Conservation (phyloP, 2,329 filamentous ascomycete genomes). For the Onygenales sp. region DNA sequence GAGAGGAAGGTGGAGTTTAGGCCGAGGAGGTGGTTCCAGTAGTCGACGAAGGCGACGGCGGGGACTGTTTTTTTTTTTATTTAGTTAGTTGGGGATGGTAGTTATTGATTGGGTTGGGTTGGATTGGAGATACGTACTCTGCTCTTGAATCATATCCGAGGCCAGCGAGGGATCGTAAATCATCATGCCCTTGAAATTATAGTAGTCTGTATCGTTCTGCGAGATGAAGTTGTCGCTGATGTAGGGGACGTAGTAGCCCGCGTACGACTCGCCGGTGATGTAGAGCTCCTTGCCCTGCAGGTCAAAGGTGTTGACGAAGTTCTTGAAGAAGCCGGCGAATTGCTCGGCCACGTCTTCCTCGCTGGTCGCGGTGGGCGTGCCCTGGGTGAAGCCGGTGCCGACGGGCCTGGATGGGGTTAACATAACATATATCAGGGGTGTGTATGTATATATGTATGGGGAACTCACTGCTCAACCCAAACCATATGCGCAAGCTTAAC, state of each 20-base stretch:
- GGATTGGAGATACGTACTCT: slow-evolving; percentile 25
- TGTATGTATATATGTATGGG: background rate
- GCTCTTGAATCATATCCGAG: slow-evolving; percentile 40
- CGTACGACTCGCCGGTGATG: slow-evolving; percentile 64
- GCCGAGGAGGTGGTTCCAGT: slow-evolving; percentile 34
- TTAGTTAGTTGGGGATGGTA: background rate
- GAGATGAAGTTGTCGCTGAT: slow-evolving; percentile 65
- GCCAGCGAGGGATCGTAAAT: slow-evolving; percentile 64
- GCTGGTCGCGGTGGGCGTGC: slow-evolving; percentile 52
- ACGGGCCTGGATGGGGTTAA: slow-evolving; percentile 29
- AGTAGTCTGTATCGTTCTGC: slow-evolving; percentile 56
- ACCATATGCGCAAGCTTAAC: slow-evolving; percentile 66
- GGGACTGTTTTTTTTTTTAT: slow-evolving; percentile 19
- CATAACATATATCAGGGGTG: too few relatives aligned
- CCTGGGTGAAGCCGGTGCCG: slow-evolving; percentile 60
- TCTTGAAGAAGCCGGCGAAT: slow-evolving; percentile 70
- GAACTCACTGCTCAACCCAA: slow-evolving; percentile 58
- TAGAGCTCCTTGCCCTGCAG: slow-evolving; percentile 61
- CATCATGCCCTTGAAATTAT: slow-evolving; percentile 57
- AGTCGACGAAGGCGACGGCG: slow-evolving; percentile 32
- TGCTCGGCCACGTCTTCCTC: slow-evolving; percentile 61
- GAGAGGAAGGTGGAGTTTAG: slow-evolving; percentile 36
- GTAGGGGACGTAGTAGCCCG: slow-evolving; percentile 60
- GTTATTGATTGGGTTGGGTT: background rate
- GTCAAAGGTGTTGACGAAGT: slow-evolving; percentile 63